Evolutionary conservation across 1,284 basidiomycete species (phyloP).

Genomic region (Microbotryum lychnidis-dioicae): DNA sequence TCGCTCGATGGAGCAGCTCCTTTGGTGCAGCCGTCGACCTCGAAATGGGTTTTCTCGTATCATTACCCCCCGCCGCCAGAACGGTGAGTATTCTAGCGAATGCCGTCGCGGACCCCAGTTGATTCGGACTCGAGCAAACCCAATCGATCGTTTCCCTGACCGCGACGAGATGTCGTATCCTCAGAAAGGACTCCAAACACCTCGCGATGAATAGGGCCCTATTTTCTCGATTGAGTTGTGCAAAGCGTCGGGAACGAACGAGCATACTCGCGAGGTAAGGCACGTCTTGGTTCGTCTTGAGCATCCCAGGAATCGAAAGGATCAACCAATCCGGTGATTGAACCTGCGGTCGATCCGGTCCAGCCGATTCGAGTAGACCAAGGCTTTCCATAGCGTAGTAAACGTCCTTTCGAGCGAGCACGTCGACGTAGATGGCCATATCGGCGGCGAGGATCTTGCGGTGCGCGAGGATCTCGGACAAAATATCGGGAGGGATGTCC

Average conservation of each 20-base stretch:
- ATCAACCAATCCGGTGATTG: constrained; percentile 27
- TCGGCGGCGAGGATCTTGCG: constrained; percentile 7
- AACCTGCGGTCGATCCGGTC: neutral
- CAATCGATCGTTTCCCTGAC: constrained; percentile 24
- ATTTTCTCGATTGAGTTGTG: constrained; percentile 8
- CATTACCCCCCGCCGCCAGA: constrained; percentile 6
- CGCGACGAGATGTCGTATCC: constrained; percentile 23
- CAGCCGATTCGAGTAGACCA: constrained; percentile 24
- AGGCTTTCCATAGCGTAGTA: constrained; percentile 15
- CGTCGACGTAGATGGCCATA: constrained; percentile 16
- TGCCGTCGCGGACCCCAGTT: neutral
- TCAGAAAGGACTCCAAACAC: constrained; percentile 21
- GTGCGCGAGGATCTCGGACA: constrained; percentile 10
- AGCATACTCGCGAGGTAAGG: constrained; percentile 26
- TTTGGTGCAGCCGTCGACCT: neutral
- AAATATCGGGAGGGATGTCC: constrained; percentile 14
- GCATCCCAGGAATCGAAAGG: constrained; percentile 23
- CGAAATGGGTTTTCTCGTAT: neutral
- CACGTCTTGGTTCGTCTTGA: constrained; percentile 7
- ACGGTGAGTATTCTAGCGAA: constrained; percentile 17
- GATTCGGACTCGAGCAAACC: constrained; percentile 2
- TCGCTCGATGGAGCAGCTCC: constrained; percentile 6
- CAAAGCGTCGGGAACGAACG: constrained; percentile 5
- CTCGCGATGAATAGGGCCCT: constrained; percentile 19
- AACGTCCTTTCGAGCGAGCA: constrained; percentile 10